Conservation (phyloP, 768 basidiomycete species). For the Harrya chromipes region DNA sequence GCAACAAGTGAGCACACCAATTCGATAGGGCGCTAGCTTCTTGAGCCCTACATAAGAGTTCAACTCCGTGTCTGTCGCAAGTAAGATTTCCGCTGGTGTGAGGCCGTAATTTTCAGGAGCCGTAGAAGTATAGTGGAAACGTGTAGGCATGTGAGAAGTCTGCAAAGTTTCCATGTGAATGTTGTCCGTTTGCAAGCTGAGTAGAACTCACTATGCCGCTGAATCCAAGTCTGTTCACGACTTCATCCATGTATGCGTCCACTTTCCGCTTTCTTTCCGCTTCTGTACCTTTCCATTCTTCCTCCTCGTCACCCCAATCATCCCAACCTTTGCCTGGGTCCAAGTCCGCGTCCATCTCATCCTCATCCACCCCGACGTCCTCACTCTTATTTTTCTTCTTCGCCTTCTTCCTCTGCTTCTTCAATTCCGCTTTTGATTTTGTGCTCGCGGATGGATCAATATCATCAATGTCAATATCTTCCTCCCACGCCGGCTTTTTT, state of each 20-base stretch:
- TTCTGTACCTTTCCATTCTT: constrained; percentile 86
- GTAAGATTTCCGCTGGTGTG: constrained; percentile 80
- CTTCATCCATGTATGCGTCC: constrained; percentile 87
- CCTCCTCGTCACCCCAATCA: constrained; percentile 40
- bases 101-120: constrained; percentile 63
- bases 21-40: constrained; percentile 87
- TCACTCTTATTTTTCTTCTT: constrained; percentile 39
- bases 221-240: constrained; percentile 82
- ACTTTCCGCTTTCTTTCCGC: constrained; percentile 82
- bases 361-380: constrained; percentile 46
- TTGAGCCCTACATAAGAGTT: constrained; percentile 90
- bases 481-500: constrained; percentile 87
- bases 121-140: constrained; percentile 87
- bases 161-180: constrained; percentile 30
- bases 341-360: constrained; percentile 56
- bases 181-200: background rate
- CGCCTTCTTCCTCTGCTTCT: constrained; percentile 49
- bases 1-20: constrained; percentile 20
- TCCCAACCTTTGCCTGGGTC: constrained; percentile 41
- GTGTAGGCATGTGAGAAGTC: constrained; percentile 88
- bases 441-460: constrained; percentile 42
- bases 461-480: constrained; percentile 82
- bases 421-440: constrained; percentile 23
- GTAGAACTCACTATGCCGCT: constrained; percentile 79
- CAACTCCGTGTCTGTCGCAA: constrained; percentile 89